Base-by-base conservation (phyloP, 768 basidiomycete species). In the Leccinum fibrillosum region DNA sequence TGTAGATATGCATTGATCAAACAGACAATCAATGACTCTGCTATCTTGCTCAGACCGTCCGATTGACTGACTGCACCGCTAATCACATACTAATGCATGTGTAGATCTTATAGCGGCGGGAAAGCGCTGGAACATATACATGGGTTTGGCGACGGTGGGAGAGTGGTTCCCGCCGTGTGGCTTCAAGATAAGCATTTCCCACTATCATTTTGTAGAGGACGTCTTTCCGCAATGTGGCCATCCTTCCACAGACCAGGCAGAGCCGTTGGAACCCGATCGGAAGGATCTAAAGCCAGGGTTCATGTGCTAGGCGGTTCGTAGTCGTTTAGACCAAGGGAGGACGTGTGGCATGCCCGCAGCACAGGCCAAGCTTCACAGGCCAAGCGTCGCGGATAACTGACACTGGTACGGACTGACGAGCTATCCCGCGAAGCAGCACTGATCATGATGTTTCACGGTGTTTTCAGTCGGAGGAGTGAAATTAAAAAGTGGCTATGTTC, bases 201-300 rank as follows among this genome's bases (percentile, higher is more conserved):
- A 52, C 15, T 47, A 17, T 42, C n/a, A 17, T 17, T 39, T 34
- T 19, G 26, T 28, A 7, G 17, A 26, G 50, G 55, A 30, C 57
- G 55, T 32, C 35, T 26, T 47, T 52, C 32, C 5, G 54, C 49
- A 57, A 56, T 5, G 54, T 67, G 56, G 2, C 66, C 58, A 2
- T 19, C 45, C 50, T 42, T 39, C 63, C 52, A 26, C 63, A 62
- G 34, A 55, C 11, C 28, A 64, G 32, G 30, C 63, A 59, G 34
- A 67, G 60, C 45, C 37, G 48, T n/a, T 60, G 39, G 39, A 42
- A 10, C 25, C 2, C 6, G 39, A 34, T n/a, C 28, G 10, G 19
- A 51, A 13, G 19, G 19, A 54, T 45, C 28, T 1, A 21, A n/a
- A 32, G 48, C 4, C n/a, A 19, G 48, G 26, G 7, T 39, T 48